Evolutionary conservation across 2,329 filamentous ascomycete genomes (phyloP), one percentile per base, ranked within the genome.

Genomic region (Botryotinia convoluta): DNA sequence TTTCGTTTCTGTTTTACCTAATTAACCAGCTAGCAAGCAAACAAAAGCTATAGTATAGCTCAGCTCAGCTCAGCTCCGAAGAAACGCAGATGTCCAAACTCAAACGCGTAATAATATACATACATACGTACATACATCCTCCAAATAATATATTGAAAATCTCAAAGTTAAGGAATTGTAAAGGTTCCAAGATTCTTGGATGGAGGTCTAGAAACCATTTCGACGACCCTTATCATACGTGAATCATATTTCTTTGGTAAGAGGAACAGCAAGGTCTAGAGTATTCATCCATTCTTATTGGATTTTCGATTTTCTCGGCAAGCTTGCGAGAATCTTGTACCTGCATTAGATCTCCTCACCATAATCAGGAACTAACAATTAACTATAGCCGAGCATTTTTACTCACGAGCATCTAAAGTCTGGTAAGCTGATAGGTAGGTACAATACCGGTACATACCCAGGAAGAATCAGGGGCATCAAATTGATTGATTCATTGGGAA

Each of bases 261-360:
- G 26, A 65, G 22, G 20, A 26, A 20, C n/a, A 18, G 63, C 26
- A 65, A 51, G 63, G 63, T 7, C 20, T 18, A 57, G 51, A 29
- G n/a, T 32, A 57, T 57, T 2, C 6, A 26, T 18, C 26, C 35
- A 63, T 48, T 65, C 29, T 37, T 35, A 65, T 65, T 48, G 44
- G 63, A n/a, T 37, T 35, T 18, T 26, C 22, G 22, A 35, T 65
- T 48, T 37, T 37, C 63, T 65, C 35, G 44, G 63, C 63, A 65
- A 10, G 44, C 42, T 48, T 32, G 29, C 6, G 29, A 12, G 42
- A 26, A 29, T 35, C 18, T 48, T 16, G 44, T 37, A 67, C 45
- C 63, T 67, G 44, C 63, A 67, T 51, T 51, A 45, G 42, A 63
- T 63, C 61, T 44, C 37, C 61, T 62, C 61, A 42, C 61, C 63